phyloP scores from a whole-genome alignment of 2,329 filamentous ascomycete genomes.

The Cadophora luteo-olivacea region DNA sequence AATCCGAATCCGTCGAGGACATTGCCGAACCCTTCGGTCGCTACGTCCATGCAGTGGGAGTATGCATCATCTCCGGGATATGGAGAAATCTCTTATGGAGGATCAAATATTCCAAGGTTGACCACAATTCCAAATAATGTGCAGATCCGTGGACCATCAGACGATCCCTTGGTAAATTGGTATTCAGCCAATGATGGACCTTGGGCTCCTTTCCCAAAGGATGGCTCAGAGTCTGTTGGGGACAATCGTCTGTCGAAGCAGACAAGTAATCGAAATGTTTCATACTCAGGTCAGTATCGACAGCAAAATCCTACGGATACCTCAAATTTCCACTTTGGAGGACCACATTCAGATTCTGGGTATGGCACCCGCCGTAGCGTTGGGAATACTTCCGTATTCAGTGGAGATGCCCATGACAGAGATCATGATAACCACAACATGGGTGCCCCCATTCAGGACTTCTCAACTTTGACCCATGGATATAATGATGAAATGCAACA shows the following conservation, averaged over 20 bases:
- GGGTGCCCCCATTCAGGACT: constrained; percentile 36
- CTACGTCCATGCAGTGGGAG: constrained; percentile 36
- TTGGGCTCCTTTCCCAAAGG: constrained; percentile 49
- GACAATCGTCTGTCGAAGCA: constrained; percentile 38
- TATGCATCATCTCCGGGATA: constrained; percentile 30
- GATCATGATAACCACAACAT: constrained; percentile 43
- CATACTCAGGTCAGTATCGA: constrained; percentile 42
- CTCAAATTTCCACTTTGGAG: constrained; percentile 36
- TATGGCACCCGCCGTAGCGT: constrained; percentile 44
- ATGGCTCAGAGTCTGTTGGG: constrained; percentile 38
- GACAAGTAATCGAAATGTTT: constrained; percentile 35
- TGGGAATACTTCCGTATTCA: constrained; percentile 43
- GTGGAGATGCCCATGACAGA: constrained; percentile 40
- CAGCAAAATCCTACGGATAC: constrained; percentile 41
- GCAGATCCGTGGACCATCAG: constrained; percentile 32
- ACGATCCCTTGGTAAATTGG: constrained; percentile 46
- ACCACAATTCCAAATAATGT: constrained; percentile 33
- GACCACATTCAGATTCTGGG: constrained; percentile 45
- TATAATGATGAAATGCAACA: constrained; percentile 33
- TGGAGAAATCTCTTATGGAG: constrained; percentile 37
- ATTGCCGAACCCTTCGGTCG: constrained; percentile 38
- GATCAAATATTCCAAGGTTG: constrained; percentile 31
- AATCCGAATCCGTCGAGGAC: constrained; percentile 39
- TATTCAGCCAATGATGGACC: constrained; percentile 51
- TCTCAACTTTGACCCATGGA: constrained; percentile 32